phyloP scores from a whole-genome alignment of 73 alveolate species.

The Paramecium caudatum region DNA sequence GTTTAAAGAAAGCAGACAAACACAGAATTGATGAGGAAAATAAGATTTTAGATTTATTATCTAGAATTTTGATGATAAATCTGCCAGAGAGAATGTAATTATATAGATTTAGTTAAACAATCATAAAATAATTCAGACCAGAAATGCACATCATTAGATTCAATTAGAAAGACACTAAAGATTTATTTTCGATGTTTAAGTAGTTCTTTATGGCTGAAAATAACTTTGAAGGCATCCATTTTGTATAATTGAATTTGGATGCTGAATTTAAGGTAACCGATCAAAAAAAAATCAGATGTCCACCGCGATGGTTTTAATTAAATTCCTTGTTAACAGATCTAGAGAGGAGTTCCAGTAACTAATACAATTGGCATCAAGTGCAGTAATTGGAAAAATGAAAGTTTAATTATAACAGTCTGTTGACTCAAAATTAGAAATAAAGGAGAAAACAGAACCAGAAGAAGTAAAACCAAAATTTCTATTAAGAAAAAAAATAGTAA shows the following conservation, averaged over 20 bases:
- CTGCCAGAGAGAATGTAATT: constrained; percentile 62
- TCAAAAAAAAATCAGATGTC: constrained; percentile 47
- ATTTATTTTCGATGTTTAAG: constrained; percentile 55
- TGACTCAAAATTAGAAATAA: background rate
- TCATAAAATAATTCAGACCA: constrained; percentile 61
- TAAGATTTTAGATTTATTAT: background rate
- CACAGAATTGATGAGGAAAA: constrained; percentile 51
- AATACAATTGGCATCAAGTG: constrained; percentile 1
- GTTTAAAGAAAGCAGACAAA: constrained; percentile 28
- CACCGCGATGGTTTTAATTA: constrained; percentile 46
- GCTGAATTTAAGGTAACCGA: constrained; percentile 64
- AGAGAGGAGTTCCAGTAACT: constrained; percentile 52
- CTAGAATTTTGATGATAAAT: constrained; percentile 30
- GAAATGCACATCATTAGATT: constrained; percentile 65
- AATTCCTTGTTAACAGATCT: constrained; percentile 38
- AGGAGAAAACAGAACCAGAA: constrained; percentile 43
- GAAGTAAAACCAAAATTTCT: background rate
- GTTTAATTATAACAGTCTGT: background rate
- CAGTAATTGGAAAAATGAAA: constrained; percentile 28
- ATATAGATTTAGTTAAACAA: constrained; percentile 36
- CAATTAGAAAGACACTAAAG: constrained; percentile 57
- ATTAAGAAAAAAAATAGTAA: background rate
- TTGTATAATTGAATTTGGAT: constrained; percentile 11
- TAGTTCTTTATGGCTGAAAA: constrained; percentile 70
- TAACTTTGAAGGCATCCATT: constrained; percentile 48